A percentile compares a stretch with the other conserved stretches of the same genome.
Evolutionary conservation across 2,329 filamentous ascomycete genomes (phyloP).

Genomic region (Exophiala spinifera): DNA sequence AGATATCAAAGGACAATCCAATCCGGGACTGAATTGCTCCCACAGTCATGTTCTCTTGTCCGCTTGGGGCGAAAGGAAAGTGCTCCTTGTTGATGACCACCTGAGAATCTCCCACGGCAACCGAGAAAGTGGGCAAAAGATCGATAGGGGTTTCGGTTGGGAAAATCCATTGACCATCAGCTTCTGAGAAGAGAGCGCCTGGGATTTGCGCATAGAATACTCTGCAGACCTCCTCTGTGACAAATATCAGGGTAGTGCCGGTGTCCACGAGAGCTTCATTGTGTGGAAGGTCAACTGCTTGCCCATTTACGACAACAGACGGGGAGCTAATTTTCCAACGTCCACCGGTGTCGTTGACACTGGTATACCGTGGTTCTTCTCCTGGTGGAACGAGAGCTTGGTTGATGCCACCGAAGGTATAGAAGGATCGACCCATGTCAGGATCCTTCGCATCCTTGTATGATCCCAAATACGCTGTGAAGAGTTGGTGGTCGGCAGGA

Average conservation of each 20-base stretch:
- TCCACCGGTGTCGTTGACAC: conserved; percentile 61
- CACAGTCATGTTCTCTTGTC: conserved; percentile 54
- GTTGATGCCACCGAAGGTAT: conserved; percentile 72
- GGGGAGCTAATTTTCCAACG: conserved; percentile 66
- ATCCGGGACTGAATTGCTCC: conserved; percentile 66
- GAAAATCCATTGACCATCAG: conserved; percentile 63
- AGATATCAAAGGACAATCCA: conserved; percentile 57
- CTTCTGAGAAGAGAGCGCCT: conserved; percentile 55
- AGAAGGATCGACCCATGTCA: conserved; percentile 56
- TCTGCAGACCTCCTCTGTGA: conserved; percentile 60
- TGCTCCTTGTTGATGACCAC: conserved; percentile 63
- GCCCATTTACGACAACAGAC: conserved; percentile 57
- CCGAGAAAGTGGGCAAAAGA: conserved; percentile 58
- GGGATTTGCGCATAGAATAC: conserved; percentile 64
- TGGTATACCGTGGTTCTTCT: conserved; percentile 57
- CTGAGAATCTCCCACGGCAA: conserved; percentile 61
- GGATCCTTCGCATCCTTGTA: conserved; percentile 48
- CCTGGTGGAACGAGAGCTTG: conserved; percentile 57
- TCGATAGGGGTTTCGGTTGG: conserved; percentile 52
- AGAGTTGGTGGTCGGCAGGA: conserved; percentile 53
- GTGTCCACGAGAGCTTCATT: conserved; percentile 71
- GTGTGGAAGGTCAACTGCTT: conserved; percentile 47
- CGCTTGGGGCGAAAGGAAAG: conserved; percentile 51
- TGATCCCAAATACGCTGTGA: conserved; percentile 62
- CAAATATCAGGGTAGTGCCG: conserved; percentile 65